phyloP scores from a whole-genome alignment of 257 asterid genomes.

The Cordia subcordata region DNA sequence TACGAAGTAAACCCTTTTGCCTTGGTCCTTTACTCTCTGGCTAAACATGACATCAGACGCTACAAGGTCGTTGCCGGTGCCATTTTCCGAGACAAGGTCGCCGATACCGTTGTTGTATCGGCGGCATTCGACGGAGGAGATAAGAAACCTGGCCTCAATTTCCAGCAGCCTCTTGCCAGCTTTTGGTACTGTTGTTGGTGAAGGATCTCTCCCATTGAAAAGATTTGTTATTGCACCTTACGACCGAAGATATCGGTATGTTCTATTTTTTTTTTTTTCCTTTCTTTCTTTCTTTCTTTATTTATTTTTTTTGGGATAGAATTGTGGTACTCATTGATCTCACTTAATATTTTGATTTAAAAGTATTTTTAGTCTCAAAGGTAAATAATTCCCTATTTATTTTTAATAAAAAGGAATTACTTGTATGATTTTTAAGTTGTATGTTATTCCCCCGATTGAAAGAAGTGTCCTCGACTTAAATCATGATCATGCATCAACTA shows the following conservation, averaged over 20 bases:
- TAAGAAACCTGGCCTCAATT: slow-evolving; percentile 61
- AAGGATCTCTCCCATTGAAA: slow-evolving; percentile 37
- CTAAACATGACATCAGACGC: slow-evolving; percentile 30
- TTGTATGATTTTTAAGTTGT: too few species aligned
- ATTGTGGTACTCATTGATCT: too few species aligned
- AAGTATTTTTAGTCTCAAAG: too few species aligned
- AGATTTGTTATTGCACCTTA: slow-evolving; percentile 64
- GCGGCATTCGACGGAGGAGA: slow-evolving; percentile 46
- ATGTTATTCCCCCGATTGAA: too few species aligned
- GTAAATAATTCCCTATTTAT: too few species aligned
- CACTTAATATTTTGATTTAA: too few species aligned
- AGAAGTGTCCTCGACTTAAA: too few species aligned
- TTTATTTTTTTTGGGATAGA: too few species aligned
- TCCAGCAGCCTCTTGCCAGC: slow-evolving; percentile 94
- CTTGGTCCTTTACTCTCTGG: neutral
- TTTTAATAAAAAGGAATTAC: too few species aligned
- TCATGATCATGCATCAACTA: too few species aligned
- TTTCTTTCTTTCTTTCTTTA: neutral
- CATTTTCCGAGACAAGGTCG: slow-evolving; percentile 38
- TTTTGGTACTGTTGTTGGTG: slow-evolving; percentile 71
- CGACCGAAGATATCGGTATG: slow-evolving; percentile 77
- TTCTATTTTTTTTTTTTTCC: neutral
- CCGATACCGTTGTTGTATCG: slow-evolving; percentile 53
- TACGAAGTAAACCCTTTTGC: too few species aligned
- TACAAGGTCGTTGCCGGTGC: slow-evolving; percentile 28